Percentiles rank a stretch among this genome's conserved stretches.
phyloP scores from a whole-genome alignment of 2,329 filamentous ascomycete genomes.

The Fusarium armeniacum region DNA sequence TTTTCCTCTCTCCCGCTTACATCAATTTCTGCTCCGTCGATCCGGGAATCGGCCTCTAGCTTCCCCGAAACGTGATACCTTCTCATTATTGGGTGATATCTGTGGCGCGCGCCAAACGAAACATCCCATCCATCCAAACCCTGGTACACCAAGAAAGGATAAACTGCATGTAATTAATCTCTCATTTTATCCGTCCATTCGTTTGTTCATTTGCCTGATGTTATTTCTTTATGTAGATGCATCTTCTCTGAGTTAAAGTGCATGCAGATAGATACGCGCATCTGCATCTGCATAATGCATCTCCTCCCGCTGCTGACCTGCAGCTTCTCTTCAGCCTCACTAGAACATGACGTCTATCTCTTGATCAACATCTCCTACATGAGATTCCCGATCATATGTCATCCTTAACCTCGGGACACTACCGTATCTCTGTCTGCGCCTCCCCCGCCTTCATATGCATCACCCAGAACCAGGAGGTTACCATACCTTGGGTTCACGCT shows the following conservation, averaged over 20 bases:
- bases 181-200: conserved; percentile 5
- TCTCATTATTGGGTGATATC: conserved; percentile 19
- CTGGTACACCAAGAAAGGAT: conserved; percentile 26
- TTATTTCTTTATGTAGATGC: neutral
- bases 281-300: conserved; percentile 42
- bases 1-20: neutral
- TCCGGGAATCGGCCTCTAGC: conserved; percentile 37
- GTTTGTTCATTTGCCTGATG: neutral
- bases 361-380: neutral
- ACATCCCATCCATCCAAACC: conserved; percentile 46
- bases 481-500: conserved; percentile 1
- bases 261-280: conserved; percentile 14
- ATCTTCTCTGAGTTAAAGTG: conserved; percentile 6
- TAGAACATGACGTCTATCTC: conserved; percentile 40
- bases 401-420: conserved; percentile 20
- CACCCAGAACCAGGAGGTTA: neutral
- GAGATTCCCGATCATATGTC: neutral
- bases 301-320: conserved; percentile 38
- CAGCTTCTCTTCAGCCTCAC: conserved; percentile 48
- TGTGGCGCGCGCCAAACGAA: conserved; percentile 50
- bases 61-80: conserved; percentile 36
- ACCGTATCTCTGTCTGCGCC: conserved; percentile 20
- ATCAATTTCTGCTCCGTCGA: conserved; percentile 27
- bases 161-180: neutral
- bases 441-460: conserved; percentile 30